Evolutionary conservation across 768 basidiomycete species (phyloP).

Genomic region (Rhodotorula toruloides): DNA sequence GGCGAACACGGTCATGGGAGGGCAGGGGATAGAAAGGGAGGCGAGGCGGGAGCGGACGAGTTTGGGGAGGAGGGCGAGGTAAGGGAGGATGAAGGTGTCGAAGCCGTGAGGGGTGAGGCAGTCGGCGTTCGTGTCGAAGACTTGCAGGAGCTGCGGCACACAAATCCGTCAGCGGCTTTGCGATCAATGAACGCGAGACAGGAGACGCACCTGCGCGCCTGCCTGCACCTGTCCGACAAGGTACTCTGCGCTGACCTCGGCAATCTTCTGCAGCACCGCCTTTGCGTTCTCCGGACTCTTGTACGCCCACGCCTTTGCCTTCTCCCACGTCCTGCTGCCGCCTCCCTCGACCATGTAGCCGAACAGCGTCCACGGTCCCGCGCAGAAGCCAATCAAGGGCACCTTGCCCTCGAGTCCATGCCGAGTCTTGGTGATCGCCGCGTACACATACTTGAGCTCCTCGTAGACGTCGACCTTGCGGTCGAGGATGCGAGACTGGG

Average conservation of each 20-base stretch:
- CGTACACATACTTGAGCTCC: conserved; percentile 84
- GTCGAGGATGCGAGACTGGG: conserved; percentile 69
- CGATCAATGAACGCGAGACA: not conserved
- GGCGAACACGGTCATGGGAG: conserved; percentile 87
- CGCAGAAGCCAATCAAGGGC: conserved; percentile 93
- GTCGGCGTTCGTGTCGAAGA: conserved; percentile 95
- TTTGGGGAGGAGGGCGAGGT: conserved; percentile 64
- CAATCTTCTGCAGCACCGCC: conserved; percentile 67
- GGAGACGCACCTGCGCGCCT: conserved; percentile 75
- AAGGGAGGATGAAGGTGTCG: conserved; percentile 71
- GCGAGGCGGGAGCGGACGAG: conserved; percentile 61
- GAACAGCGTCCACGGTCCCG: conserved; percentile 97
- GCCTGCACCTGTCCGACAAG: conserved; percentile 89
- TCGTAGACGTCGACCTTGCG: conserved; percentile 63
- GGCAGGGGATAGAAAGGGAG: conserved; percentile 54
- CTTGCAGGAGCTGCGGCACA: conserved; percentile 71
- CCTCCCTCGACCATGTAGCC: conserved; percentile 98
- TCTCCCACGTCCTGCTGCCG: conserved; percentile 79
- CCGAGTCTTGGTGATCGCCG: conserved; percentile 81
- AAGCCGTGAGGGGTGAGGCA: conserved; percentile 89
- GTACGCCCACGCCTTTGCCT: conserved; percentile 91
- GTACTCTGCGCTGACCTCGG: conserved; percentile 83
- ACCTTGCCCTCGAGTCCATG: conserved; percentile 76
- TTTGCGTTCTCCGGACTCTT: conserved; percentile 79
- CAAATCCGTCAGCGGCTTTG: not conserved